Evolutionary conservation across 1,139 yeast species (phyloP), one percentile per base, ranked within the genome.

Genomic region (Blastobotrys aristatus): DNA sequence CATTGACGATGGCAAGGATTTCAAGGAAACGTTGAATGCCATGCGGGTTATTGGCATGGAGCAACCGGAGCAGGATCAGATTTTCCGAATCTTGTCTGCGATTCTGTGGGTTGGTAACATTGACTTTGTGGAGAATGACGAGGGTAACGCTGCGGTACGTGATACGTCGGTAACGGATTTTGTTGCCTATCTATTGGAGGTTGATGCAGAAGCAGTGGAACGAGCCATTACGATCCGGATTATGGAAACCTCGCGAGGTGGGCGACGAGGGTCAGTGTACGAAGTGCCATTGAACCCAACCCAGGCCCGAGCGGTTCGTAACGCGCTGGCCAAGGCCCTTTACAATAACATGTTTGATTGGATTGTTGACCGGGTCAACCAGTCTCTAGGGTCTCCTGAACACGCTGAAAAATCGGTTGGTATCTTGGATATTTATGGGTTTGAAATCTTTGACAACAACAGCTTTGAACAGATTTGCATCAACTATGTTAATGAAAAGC

Each of bases 401-500:
- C 70, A 72, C 41, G 77, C 78, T 36, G 74, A 75, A 46, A 87
- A 84, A 66, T 77, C 92, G 11, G 83, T 94, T 61, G 99, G 99
- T 56, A 94, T 94, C 61, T 75, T 94, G 62, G 99, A 94, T 78
- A 94, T 94, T 57, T 94, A 94, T 64, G 99, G 99, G 7, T 94
- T 94, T 70, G 99, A 94, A 67, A 92, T 94, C 63, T 94, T 94
- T 63, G 97, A 92, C 49, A 92, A 87, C 61, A 92, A 92, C 71
- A 88, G 96, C 2, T 92, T 94, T 67, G 98, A 94, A 66, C 99
- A 92, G 68, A 76, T 92, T 57, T 92, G 98, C 71, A 92, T 92
- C 72, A 92, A 92, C 68, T 92, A 92, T 60, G 98, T 92, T 55
- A 92, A 92, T 67, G 99, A 92, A 68, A 92, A 92, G 69, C 76